phyloP scores from a whole-genome alignment of 345 rosid genomes.

The Lumnitzera littorea region DNA sequence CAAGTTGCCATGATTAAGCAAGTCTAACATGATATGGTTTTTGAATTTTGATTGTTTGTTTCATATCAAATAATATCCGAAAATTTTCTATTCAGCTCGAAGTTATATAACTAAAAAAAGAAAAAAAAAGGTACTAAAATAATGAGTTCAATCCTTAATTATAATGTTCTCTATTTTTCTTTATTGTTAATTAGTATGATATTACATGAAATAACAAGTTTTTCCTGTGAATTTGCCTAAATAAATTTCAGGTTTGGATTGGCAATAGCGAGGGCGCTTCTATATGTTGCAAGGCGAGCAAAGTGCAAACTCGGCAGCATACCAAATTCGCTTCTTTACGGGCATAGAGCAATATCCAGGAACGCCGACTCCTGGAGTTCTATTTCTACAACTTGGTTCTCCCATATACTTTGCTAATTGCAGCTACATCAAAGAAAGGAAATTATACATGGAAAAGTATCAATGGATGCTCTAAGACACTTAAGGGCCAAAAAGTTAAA shows the following conservation, averaged over 20 bases:
- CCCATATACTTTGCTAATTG: constrained; percentile 80
- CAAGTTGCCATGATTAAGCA: too few species aligned
- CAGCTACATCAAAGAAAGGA: constrained; percentile 71
- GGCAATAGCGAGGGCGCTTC: constrained; percentile 52
- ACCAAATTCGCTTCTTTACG: constrained; percentile 38
- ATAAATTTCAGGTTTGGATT: constrained; percentile 33
- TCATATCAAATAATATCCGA: neutral
- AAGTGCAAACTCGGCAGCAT: constrained; percentile 65
- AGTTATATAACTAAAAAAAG: too few species aligned
- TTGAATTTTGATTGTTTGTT: neutral
- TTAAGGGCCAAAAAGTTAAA: too few species aligned
- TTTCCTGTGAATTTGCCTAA: neutral
- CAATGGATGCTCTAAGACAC: neutral
- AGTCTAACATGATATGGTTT: neutral
- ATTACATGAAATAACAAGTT: neutral
- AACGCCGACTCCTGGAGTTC: constrained; percentile 32
- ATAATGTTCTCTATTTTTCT: neutral
- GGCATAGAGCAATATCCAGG: constrained; percentile 71
- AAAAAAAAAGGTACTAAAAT: too few species aligned
- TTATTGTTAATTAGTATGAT: neutral
- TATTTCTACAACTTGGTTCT: constrained; percentile 74
- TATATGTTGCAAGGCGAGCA: constrained; percentile 72
- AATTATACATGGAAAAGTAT: neutral
- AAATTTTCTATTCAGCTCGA: too few species aligned
- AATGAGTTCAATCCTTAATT: neutral